phyloP scores from a whole-genome alignment of 2,329 filamentous ascomycete species.

The Cladophialophora chaetospira region DNA sequence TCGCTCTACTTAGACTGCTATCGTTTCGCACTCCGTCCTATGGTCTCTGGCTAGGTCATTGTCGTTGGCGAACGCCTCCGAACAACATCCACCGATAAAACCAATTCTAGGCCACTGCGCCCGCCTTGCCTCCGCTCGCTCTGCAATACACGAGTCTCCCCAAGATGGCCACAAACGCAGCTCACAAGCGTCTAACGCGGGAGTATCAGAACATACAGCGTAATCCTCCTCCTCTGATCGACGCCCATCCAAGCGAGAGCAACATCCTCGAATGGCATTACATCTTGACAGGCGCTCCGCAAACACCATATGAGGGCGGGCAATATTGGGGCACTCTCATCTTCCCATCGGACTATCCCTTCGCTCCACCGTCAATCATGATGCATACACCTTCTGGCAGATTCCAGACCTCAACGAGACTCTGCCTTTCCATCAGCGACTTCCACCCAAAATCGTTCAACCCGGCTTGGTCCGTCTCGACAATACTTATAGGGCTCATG shows the following conservation, averaged over 20 bases:
- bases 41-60: too few relatives aligned
- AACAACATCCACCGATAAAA: too few relatives aligned
- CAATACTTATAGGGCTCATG: slow-evolving; percentile 88
- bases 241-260: slow-evolving; percentile 82
- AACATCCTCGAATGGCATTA: slow-evolving; percentile 75
- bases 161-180: slow-evolving; percentile 70
- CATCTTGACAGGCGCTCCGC: slow-evolving; percentile 76
- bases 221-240: slow-evolving; percentile 86
- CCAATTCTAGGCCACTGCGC: too few relatives aligned
- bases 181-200: slow-evolving; percentile 68
- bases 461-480: slow-evolving; percentile 96
- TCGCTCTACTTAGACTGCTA: too few relatives aligned
- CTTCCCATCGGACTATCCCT: slow-evolving; percentile 95
- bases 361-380: slow-evolving; percentile 85
- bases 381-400: slow-evolving; percentile 98
- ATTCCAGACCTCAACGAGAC: slow-evolving; percentile 87
- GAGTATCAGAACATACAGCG: slow-evolving; percentile 67
- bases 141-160: too few relatives aligned
- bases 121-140: too few relatives aligned
- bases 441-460: slow-evolving; percentile 99
- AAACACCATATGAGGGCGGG: slow-evolving; percentile 78
- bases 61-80: too few relatives aligned
- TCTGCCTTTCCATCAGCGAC: slow-evolving; percentile 94
- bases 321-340: slow-evolving; percentile 94
- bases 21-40: too few relatives aligned